Base-by-base conservation (phyloP, 768 basidiomycete genomes). In the Termitomyces sp. region DNA sequence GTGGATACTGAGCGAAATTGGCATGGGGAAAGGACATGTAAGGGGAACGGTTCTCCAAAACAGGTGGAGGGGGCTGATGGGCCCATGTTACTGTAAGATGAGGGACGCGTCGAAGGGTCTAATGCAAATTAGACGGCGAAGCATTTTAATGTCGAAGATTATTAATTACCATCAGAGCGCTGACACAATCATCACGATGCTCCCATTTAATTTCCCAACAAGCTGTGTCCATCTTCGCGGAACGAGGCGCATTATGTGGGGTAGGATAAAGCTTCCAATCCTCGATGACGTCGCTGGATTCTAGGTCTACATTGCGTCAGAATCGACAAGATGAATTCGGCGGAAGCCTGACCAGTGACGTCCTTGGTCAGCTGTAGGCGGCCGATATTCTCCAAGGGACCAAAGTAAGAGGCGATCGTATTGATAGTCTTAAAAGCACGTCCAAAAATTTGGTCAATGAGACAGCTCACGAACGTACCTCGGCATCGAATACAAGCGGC, bases 121-220 rank as follows among this genome's bases (percentile, higher is more conserved):
- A 10, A 41, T 32, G n/a, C 35, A 54, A 36, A 28, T 57, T 24
- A 36, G 24, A 41, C 53, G 3, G 30, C 33, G 49, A 53, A 62
- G 55, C 35, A 28, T 60, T 11, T 32, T 36, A 40, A 43, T 43
- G 24, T 11, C 33, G 35, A 30, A 43, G 26, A 32, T 48, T 14
- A 24, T 14, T 51, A 38, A 49, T 35, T 67, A 89, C 90, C 80
- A 83, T 81, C 48, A 89, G 74, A 24, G 90, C 90, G 59, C 74
- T 81, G 43, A 90, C 79, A 58, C 86, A 88, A 62, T 92, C 85
- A 59, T 90, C 86, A 44, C 90, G 79, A 67, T 88, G 82, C 28
- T 79, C 75, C 87, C 88, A 93, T 66, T 92, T 93, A 41, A 91
- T 77, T 64, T 88, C 87, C 84, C 87, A 92, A 58, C 86, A 85